Base-by-base conservation (phyloP, 2,329 filamentous ascomycete species). In the Monosporascus sp. region DNA sequence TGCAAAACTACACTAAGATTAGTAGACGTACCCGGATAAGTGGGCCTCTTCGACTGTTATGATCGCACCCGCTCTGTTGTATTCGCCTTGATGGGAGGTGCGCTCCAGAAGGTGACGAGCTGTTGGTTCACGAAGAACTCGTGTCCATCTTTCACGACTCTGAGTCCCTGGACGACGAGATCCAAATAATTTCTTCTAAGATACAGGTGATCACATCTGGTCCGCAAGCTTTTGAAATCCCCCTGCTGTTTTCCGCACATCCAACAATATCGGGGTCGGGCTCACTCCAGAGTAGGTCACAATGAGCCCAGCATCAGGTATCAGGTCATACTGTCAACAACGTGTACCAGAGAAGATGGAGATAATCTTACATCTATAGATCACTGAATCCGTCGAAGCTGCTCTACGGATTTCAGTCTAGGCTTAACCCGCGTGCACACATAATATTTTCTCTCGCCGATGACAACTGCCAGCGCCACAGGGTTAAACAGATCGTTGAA, bases 401-500 rank as follows among this genome's bases (percentile, higher is more conserved):
- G 93, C 80, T 99, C 94, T 94, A 97, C 97, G 36, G 92, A 97
- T 82, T 97, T 97, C 62, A 99, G 81, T 97, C 94, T 45, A 94
- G 94, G 74, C 91, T 97, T 68, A 99, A 78, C 69, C 94, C 94
- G 70, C 94, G 76, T 97, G 94, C 93, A 99, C 97, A 69, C 92
- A 97, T 80, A 97, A 97, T 71, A 99, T 97, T 87, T 97, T 97
- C 81, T 97, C 81, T 97, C 94, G 69, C 96, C 93, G 66, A 97
- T 97, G 76, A 97, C 97, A 63, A 94, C 92, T 54, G 94, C 94
- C 73, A 99, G 97, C 47, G 94, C 94, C 69, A 97, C 77, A 77
- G 91, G 96, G 82, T 97, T 99, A 85, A 99, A 99, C 82, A 91
- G 97, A 73, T 97, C 93, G 59, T 91, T 97, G 72, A 97, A 97